phyloP scores from a whole-genome alignment of 1,139 yeast genomes.

The Blastobotrys proliferans region DNA sequence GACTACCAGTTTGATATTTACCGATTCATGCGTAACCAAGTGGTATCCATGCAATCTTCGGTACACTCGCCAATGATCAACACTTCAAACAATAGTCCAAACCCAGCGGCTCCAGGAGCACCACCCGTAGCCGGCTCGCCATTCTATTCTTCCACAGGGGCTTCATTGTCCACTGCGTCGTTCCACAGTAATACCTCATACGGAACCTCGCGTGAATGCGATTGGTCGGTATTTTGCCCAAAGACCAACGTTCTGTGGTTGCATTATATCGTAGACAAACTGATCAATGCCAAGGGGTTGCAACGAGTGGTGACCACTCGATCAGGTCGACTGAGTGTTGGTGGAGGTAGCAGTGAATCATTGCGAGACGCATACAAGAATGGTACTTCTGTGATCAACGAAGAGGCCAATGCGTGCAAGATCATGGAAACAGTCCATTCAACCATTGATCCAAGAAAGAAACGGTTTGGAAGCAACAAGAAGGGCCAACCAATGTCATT shows the following conservation, averaged over 20 bases:
- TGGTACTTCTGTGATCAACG: slow-evolving; percentile 18
- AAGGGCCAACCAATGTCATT: slow-evolving; percentile 15
- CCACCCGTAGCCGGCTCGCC: not conserved
- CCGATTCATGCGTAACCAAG: slow-evolving; percentile 41
- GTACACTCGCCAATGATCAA: not conserved
- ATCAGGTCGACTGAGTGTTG: slow-evolving; percentile 27
- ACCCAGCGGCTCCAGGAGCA: slow-evolving; percentile 10
- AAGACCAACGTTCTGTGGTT: slow-evolving; percentile 49
- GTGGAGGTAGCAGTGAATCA: slow-evolving; percentile 22
- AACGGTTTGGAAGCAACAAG: slow-evolving; percentile 22
- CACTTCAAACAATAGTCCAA: slow-evolving; percentile 11
- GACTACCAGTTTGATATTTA: slow-evolving; percentile 53
- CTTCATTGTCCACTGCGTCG: not conserved
- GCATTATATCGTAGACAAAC: slow-evolving; percentile 43
- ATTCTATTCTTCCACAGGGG: not conserved
- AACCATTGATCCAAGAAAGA: slow-evolving; percentile 37
- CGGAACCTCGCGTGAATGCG: slow-evolving; percentile 21
- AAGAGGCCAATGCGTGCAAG: slow-evolving; percentile 28
- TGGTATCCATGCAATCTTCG: slow-evolving; percentile 19
- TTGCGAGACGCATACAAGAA: slow-evolving; percentile 22
- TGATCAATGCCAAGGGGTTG: slow-evolving; percentile 39
- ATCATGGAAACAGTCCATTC: slow-evolving; percentile 30
- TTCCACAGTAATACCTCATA: not conserved
- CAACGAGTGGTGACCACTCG: slow-evolving; percentile 22
- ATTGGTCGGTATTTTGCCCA: slow-evolving; percentile 44